Percentiles rank a stretch among this genome's conserved stretches.
These are phyloP conservation scores for Terana coerulea DNA, from an alignment of 768 basidiomycete species.

Conservation along the genomic window DNA sequence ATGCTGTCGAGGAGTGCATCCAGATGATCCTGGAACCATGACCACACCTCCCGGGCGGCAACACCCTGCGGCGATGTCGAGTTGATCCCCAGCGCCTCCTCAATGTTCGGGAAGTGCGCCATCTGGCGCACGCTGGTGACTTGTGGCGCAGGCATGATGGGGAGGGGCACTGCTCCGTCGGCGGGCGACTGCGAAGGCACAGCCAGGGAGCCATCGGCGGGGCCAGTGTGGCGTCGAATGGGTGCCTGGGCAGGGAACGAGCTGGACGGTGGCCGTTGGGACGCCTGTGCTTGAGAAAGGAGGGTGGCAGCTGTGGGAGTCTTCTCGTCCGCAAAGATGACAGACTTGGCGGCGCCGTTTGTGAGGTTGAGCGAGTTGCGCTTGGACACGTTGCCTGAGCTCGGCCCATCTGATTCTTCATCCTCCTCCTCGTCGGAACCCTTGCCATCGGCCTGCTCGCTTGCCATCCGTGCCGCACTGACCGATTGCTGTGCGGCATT, in stretches of 20 bases:
- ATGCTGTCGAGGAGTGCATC: constrained; percentile 79
- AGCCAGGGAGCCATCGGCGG: constrained; percentile 50
- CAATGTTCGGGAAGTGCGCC: constrained; percentile 80
- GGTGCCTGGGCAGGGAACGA: constrained; percentile 66
- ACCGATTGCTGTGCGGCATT: constrained; percentile 72
- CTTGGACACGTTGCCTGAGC: constrained; percentile 61
- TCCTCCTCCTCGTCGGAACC: constrained; percentile 82
- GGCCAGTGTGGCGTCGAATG: constrained; percentile 66
- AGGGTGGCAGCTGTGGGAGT: constrained; percentile 79
- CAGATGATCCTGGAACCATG: constrained; percentile 88
- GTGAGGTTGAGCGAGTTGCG: constrained; percentile 68
- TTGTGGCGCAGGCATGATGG: constrained; percentile 46
- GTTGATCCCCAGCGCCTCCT: constrained; percentile 74
- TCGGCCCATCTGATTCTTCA: constrained; percentile 74
- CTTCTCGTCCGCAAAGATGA: constrained; percentile 66
- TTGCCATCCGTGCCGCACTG: constrained; percentile 69
- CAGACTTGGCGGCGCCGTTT: constrained; percentile 55
- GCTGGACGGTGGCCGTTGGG: constrained; percentile 52
- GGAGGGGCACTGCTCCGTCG: constrained; percentile 33
- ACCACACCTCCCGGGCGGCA: constrained; percentile 85
- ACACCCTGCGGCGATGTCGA: constrained; percentile 75
- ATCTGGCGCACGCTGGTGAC: constrained; percentile 69
- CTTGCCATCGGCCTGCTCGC: constrained; percentile 61
- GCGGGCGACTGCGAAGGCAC: constrained; percentile 55
- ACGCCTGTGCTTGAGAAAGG: constrained; percentile 73